These are phyloP conservation scores for Fusarium sp. DNA, from an alignment of 2,329 filamentous ascomycete species.

Conservation along the genomic window DNA sequence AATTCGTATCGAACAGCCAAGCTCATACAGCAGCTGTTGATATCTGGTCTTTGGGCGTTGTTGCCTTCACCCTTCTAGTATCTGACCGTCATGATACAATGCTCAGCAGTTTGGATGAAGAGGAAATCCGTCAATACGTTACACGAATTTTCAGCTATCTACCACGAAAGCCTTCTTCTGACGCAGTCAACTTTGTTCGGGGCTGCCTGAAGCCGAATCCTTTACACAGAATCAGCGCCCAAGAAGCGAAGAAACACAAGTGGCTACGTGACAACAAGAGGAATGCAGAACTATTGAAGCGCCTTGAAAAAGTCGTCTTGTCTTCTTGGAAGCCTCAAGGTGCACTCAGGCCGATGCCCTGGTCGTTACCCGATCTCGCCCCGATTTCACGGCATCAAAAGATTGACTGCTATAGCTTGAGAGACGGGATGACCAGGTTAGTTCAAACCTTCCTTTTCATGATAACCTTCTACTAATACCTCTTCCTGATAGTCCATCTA, in stretches of 20 bases:
- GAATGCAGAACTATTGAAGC: constrained; percentile 48
- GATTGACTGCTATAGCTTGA: not conserved
- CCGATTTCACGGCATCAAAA: not conserved
- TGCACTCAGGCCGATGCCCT: constrained; percentile 51
- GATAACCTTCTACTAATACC: not conserved
- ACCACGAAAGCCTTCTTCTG: constrained; percentile 35
- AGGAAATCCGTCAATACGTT: constrained; percentile 39
- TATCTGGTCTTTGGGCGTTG: constrained; percentile 64
- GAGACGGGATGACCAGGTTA: not conserved
- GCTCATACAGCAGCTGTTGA: constrained; percentile 56
- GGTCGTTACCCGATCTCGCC: constrained; percentile 47
- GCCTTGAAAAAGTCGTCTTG: constrained; percentile 47
- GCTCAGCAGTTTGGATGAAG: constrained; percentile 46
- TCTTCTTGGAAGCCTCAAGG: constrained; percentile 43
- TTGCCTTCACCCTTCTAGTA: constrained; percentile 54
- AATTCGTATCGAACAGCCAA: constrained; percentile 46
- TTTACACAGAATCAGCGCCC: constrained; percentile 44
- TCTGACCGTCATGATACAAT: constrained; percentile 40
- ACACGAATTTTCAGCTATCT: constrained; percentile 25
- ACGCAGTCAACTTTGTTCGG: constrained; percentile 47
- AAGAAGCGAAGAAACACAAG: constrained; percentile 47
- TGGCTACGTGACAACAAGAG: constrained; percentile 51
- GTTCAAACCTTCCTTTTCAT: not conserved
- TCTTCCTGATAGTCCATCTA: not conserved
- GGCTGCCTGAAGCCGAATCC: constrained; percentile 48